Evolutionary conservation across 805 yeast genomes (phyloP).

Genomic region (Pichia nanzhaoensis): DNA sequence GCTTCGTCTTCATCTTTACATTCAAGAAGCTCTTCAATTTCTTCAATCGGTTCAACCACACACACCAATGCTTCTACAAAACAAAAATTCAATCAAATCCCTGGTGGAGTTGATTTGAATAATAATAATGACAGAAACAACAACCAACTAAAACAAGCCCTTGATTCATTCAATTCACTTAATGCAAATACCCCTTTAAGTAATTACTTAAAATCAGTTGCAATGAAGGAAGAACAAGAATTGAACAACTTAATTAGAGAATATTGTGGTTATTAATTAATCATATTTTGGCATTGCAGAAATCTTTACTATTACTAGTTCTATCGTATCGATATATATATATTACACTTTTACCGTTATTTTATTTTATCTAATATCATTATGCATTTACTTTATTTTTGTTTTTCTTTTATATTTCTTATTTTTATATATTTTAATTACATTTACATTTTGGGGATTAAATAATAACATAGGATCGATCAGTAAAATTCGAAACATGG

Average conservation of each 20-base stretch:
- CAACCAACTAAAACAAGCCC: slow-evolving; percentile 3
- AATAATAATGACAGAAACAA: background rate
- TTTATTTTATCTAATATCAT: too few species aligned
- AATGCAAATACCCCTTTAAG: slow-evolving; percentile 21
- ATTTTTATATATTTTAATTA: background rate
- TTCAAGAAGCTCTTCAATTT: slow-evolving; percentile 29
- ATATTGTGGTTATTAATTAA: slow-evolving; percentile 23
- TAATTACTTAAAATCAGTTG: slow-evolving; percentile 28
- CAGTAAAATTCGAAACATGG: background rate
- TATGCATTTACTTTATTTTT: background rate
- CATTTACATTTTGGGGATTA: background rate
- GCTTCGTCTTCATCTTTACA: slow-evolving; percentile 22
- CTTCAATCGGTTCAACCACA: slow-evolving; percentile 13
- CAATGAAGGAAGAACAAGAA: slow-evolving; percentile 30
- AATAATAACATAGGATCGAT: background rate
- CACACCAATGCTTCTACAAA: background rate
- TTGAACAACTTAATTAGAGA: slow-evolving; percentile 29
- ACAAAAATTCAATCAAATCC: background rate
- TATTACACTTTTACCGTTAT: background rate
- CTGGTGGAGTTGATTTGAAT: slow-evolving; percentile 1
- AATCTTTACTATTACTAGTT: background rate
- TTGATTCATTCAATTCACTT: slow-evolving; percentile 7
- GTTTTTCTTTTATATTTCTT: background rate
- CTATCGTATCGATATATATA: background rate
- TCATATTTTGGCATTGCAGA: background rate